Evolutionary conservation across 257 asterid genomes (phyloP).

Genomic region (Solanum lignicaule): DNA sequence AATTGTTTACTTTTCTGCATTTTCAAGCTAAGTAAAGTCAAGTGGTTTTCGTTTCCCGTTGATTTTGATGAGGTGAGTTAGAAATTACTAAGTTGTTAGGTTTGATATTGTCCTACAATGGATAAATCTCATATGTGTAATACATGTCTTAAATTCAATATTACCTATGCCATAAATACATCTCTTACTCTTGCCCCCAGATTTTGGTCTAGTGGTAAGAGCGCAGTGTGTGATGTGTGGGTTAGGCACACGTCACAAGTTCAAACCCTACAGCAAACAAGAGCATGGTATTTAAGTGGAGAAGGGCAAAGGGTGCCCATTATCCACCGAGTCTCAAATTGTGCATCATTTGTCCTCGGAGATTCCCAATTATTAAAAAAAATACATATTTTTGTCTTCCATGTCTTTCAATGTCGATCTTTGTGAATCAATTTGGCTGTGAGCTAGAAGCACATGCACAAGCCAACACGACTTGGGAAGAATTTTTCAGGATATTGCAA

Average conservation of each 20-base stretch:
- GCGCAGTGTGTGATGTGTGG: background rate
- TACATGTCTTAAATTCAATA: background rate
- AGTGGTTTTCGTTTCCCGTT: background rate
- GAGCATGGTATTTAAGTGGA: background rate
- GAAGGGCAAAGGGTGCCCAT: background rate
- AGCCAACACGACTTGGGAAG: background rate
- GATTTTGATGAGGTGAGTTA: background rate
- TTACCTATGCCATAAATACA: background rate
- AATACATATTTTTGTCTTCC: background rate
- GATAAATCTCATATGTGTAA: background rate
- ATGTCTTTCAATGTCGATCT: background rate
- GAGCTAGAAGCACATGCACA: background rate
- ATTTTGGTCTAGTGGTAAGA: background rate
- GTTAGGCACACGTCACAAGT: background rate
- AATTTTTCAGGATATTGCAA: background rate
- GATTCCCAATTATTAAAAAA: background rate
- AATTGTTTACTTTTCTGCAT: background rate
- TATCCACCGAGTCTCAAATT: background rate
- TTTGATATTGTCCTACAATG: background rate
- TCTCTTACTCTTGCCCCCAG: background rate
- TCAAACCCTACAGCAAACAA: background rate
- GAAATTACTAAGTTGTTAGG: background rate
- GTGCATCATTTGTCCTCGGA: background rate
- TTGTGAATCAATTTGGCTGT: background rate
- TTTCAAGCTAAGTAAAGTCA: background rate